These are phyloP conservation scores for Salvia rosmarinus DNA, from an alignment of 257 asterid species.

Conservation along the genomic window DNA sequence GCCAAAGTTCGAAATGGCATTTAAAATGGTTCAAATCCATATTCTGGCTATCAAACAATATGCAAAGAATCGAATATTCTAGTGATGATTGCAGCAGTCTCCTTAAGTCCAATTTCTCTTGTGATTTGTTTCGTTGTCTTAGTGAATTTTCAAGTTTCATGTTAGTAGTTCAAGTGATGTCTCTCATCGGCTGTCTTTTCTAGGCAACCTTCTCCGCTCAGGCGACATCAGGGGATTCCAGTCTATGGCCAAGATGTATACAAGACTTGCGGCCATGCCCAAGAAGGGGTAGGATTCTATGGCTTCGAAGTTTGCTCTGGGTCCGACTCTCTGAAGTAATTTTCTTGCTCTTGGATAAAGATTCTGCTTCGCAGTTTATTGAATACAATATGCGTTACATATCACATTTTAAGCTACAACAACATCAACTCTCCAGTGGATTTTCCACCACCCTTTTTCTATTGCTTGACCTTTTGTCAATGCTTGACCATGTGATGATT, in stretches of 20 bases:
- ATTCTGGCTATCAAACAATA: neutral
- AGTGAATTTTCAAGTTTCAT: too few relatives aligned
- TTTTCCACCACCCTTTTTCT: too few relatives aligned
- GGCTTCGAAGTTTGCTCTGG: neutral
- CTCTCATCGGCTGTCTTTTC: neutral
- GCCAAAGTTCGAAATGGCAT: neutral
- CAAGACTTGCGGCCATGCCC: conserved; percentile 98
- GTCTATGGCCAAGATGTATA: conserved; percentile 97
- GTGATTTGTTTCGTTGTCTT: neutral
- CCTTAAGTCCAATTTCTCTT: neutral
- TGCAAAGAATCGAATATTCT: neutral
- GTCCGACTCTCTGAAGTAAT: neutral
- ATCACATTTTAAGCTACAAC: too few relatives aligned
- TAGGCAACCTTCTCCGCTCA: conserved; percentile 94
- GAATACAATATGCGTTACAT: neutral
- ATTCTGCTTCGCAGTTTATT: too few relatives aligned
- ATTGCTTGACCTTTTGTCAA: too few relatives aligned
- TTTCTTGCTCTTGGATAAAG: conserved; percentile 25
- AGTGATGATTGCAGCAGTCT: too few relatives aligned
- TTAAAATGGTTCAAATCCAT: neutral
- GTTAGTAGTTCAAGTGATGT: too few relatives aligned
- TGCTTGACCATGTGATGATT: too few relatives aligned
- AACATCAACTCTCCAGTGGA: too few relatives aligned
- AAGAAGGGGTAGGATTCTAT: conserved; percentile 60
- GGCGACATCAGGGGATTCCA: conserved; percentile 93